Percentiles rank a stretch among this genome's conserved stretches.
Evolutionary conservation across 305 asterid genomes (phyloP).

Genomic region (Coffea humblotiana): DNA sequence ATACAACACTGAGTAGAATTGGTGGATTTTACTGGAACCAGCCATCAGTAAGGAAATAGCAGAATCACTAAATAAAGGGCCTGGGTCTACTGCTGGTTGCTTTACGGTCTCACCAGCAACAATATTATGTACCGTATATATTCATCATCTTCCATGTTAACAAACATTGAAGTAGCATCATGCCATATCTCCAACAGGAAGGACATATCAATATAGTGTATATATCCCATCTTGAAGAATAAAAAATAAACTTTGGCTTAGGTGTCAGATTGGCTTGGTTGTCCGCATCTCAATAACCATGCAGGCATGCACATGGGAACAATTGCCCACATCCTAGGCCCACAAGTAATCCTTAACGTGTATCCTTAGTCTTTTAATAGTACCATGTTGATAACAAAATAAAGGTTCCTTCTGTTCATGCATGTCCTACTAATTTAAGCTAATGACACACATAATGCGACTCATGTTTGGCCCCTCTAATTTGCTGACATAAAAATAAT

Average conservation of each 20-base stretch:
- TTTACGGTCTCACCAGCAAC: background rate
- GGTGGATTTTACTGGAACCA: background rate
- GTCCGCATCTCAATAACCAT: background rate
- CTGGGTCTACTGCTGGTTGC: background rate
- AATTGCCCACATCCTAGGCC: slow-evolving; percentile 12
- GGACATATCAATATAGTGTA: background rate
- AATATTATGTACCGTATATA: background rate
- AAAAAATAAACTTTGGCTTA: background rate
- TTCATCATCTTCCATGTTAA: background rate
- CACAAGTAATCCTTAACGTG: background rate
- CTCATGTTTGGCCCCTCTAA: slow-evolving; percentile 1
- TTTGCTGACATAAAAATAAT: background rate
- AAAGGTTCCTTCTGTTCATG: background rate
- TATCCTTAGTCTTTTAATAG: background rate
- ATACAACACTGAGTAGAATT: background rate
- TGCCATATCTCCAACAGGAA: background rate
- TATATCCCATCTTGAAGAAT: background rate
- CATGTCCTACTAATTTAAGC: slow-evolving; percentile 6
- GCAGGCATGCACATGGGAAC: slow-evolving; percentile 24
- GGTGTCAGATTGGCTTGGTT: slow-evolving; percentile 9
- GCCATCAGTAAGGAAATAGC: background rate
- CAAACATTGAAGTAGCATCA: background rate
- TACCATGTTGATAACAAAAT: background rate
- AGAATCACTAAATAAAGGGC: background rate
- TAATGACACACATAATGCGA: background rate